Evolutionary conservation across 2,329 filamentous ascomycete genomes (phyloP), one percentile per base, ranked within the genome.

Genomic region (Fusarium subtropicale): DNA sequence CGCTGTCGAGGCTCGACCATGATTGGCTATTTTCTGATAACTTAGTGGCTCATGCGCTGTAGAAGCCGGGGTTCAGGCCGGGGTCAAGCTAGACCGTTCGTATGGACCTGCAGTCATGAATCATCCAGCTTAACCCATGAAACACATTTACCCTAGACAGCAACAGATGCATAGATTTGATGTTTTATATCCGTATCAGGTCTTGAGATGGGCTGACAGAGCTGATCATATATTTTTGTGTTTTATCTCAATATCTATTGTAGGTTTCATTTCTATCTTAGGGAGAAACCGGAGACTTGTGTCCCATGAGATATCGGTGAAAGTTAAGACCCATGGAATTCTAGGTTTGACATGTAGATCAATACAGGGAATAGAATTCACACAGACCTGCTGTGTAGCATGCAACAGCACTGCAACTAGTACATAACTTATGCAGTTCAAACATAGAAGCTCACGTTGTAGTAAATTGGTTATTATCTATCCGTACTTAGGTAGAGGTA

Each of bases 41-140:
- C 41, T 68, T 45, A 44, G 55, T 58, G 56, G 60, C 60, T 57
- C 52, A 60, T 60, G 68, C 56, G 44, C 44, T 53, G 31, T 15
- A 36, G 28, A 56, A 30, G n/a, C 61, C 18, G 62, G 63, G 47
- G 55, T 61, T 20, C 22, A 48, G 16, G 20, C 53, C 42, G 50
- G 68, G 68, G 68, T 68, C 34, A 33, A 57, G 45, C 64, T 71
- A 34, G 45, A 69, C 58, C 50, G 60, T 44, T 51, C 64, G 47
- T 59, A 51, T 20, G 48, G 15, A 50, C 42, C 15, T 61, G 18
- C 42, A 51, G 53, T 69, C 56, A 66, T 71, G 68, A 71, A 63
- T 71, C 68, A 71, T 70, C 56, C 2, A 38, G 13, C 16, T 28
- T 20, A 8, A 34, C n/a, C 48, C 34, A 22, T n/a, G 39, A 11